Evolutionary conservation across 108 stramenopile genomes (phyloP).

Genomic region (Conticribra weissflogii): DNA sequence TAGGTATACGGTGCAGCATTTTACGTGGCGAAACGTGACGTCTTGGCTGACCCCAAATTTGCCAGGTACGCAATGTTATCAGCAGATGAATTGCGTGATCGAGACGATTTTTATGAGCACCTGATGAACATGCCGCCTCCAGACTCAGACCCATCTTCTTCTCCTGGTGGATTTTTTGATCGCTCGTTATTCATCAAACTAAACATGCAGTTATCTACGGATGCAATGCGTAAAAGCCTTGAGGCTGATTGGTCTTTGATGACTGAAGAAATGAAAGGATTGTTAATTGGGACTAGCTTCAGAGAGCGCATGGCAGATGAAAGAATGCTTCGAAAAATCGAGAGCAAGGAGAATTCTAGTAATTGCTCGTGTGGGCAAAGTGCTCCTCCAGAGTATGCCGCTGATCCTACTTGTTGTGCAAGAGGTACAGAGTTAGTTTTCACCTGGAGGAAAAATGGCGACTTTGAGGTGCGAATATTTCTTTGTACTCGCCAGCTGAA

Average conservation of each 20-base stretch:
- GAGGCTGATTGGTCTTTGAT: conserved; percentile 87
- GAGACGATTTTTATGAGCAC: conserved; percentile 72
- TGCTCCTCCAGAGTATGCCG: conserved; percentile 75
- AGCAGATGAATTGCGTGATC: conserved; percentile 68
- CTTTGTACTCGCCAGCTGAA: neutral
- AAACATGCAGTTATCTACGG: conserved; percentile 87
- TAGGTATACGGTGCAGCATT: conserved; percentile 87
- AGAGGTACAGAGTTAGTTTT: conserved; percentile 86
- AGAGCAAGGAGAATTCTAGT: conserved; percentile 71
- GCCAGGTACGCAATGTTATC: conserved; percentile 61
- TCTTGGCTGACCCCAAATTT: conserved; percentile 74
- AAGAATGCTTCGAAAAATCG: conserved; percentile 64
- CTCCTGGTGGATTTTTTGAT: conserved; percentile 66
- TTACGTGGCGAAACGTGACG: conserved; percentile 82
- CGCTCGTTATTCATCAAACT: conserved; percentile 81
- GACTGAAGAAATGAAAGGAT: conserved; percentile 76
- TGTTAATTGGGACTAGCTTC: conserved; percentile 77
- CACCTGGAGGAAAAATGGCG: conserved; percentile 85
- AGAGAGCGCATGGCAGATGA: conserved; percentile 72
- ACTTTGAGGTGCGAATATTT: conserved; percentile 64
- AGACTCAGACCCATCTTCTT: conserved; percentile 31
- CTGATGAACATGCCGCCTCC: conserved; percentile 64
- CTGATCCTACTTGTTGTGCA: conserved; percentile 82
- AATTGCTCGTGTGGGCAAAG: conserved; percentile 83
- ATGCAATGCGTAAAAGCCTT: conserved; percentile 82